Evolutionary conservation across 139 green algal species (phyloP).

Genomic region (Chlamydomonas urium): DNA sequence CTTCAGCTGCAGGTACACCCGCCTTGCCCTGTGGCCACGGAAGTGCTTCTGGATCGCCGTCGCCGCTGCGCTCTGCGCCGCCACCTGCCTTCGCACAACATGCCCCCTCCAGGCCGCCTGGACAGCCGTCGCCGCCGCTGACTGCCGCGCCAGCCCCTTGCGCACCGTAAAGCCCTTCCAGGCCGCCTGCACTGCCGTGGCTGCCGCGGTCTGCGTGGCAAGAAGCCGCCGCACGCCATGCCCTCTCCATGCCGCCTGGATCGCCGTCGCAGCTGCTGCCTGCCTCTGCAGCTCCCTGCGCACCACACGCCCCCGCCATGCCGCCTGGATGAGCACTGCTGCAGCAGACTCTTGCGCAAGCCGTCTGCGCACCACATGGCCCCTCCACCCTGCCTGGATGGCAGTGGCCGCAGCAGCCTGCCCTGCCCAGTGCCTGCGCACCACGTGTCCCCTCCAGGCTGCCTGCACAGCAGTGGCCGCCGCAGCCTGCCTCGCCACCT

Average conservation of each 20-base stretch:
- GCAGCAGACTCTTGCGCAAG: no score
- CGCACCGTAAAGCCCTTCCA: slow-evolving; percentile 10
- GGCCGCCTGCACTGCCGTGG: slow-evolving; percentile 17
- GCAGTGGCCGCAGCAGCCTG: no score
- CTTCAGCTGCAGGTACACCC: neutral
- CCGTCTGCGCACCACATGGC: no score
- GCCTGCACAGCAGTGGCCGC: slow-evolving; percentile 28
- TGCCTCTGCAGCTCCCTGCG: slow-evolving; percentile 8
- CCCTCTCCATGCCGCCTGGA: slow-evolving; percentile 31
- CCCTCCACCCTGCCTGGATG: no score
- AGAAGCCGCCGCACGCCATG: neutral
- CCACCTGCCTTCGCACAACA: neutral
- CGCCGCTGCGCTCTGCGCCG: slow-evolving; percentile 11
- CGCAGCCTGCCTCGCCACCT: neutral
- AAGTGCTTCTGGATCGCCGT: neutral
- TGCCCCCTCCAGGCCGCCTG: slow-evolving; percentile 14
- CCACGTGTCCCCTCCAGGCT: slow-evolving; percentile 15
- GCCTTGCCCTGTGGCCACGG: neutral
- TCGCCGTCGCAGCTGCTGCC: slow-evolving; percentile 27
- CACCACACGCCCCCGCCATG: slow-evolving; percentile 18
- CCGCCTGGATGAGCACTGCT: slow-evolving; percentile 33
- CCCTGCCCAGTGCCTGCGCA: no score
- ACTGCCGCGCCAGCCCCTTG: slow-evolving; percentile 2
- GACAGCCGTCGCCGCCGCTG: slow-evolving; percentile 15
- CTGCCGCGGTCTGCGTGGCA: neutral